Evolutionary conservation across 1,284 basidiomycete species (phyloP).

Genomic region (Apiotrichum veenhuisii): DNA sequence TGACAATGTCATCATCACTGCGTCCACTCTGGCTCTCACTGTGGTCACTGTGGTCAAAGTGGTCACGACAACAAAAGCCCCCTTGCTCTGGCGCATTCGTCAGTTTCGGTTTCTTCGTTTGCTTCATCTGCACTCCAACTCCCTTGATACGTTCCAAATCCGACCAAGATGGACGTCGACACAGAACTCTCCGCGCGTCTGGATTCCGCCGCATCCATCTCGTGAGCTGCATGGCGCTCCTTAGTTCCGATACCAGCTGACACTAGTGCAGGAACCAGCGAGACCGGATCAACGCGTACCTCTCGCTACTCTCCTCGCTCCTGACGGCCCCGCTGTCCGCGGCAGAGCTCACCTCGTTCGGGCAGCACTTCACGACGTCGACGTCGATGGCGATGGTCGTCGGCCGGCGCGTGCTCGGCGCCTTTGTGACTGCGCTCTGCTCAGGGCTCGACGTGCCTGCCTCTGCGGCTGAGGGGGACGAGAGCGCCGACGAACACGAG

Average conservation of each 20-base stretch:
- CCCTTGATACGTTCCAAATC: neutral
- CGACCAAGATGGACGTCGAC: slow-evolving; percentile 21
- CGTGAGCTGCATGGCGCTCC: slow-evolving; percentile 3
- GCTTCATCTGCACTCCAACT: neutral
- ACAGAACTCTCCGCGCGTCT: slow-evolving; percentile 11
- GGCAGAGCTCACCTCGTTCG: slow-evolving; percentile 50
- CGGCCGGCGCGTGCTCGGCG: slow-evolving; percentile 39
- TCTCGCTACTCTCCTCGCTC: slow-evolving; percentile 39
- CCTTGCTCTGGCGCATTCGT: too few species aligned
- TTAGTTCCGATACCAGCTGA: neutral
- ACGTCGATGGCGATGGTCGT: slow-evolving; percentile 42
- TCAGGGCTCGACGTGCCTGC: slow-evolving; percentile 20
- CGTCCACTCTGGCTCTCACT: too few species aligned
- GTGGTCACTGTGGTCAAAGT: too few species aligned
- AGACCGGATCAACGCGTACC: slow-evolving; percentile 73
- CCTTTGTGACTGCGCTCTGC: slow-evolving; percentile 33
- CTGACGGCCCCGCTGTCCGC: slow-evolving; percentile 55
- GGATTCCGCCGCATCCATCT: slow-evolving; percentile 7
- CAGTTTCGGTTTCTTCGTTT: too few species aligned
- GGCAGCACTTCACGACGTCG: slow-evolving; percentile 39
- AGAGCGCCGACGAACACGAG: slow-evolving; percentile 24
- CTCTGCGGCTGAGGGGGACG: slow-evolving; percentile 12
- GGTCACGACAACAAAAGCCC: neutral
- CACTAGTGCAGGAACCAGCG: slow-evolving; percentile 59
- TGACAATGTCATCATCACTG: too few species aligned